These are phyloP conservation scores for Cryphonectria nitschkei DNA, from an alignment of 2,329 filamentous ascomycete species.

Conservation along the genomic window DNA sequence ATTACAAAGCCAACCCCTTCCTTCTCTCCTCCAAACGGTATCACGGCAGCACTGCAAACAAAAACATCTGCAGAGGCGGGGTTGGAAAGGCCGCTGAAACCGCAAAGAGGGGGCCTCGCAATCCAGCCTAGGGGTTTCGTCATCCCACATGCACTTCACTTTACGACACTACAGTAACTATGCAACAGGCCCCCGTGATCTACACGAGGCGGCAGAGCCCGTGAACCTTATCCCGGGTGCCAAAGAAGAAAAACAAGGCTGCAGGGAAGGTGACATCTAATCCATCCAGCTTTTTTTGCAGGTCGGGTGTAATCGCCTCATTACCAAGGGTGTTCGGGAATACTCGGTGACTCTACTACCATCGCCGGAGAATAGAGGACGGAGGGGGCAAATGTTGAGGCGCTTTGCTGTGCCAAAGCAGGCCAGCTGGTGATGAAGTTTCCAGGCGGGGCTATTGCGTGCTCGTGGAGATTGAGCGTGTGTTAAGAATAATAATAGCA, in stretches of 20 bases:
- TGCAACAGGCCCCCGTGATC: neutral
- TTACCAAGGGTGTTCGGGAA: neutral
- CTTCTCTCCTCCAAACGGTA: no score
- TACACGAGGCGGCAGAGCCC: conserved; percentile 21
- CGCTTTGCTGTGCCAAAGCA: neutral
- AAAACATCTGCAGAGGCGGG: neutral
- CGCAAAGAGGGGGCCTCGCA: conserved; percentile 15
- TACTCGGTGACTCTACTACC: neutral
- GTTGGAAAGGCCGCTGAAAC: neutral
- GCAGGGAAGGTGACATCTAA: conserved; percentile 12
- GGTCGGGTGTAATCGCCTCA: neutral
- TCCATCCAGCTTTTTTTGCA: neutral
- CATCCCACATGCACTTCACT: conserved; percentile 5
- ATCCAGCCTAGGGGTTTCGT: conserved; percentile 21
- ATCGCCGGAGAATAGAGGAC: neutral
- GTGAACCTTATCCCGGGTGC: conserved; percentile 1
- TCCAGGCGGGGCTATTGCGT: conserved; percentile 25
- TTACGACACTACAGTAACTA: neutral
- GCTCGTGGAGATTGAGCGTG: neutral
- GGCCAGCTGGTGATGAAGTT: conserved; percentile 5
- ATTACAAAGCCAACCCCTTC: neutral
- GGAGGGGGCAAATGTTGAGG: no score
- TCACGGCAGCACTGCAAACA: neutral
- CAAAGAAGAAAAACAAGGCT: neutral
- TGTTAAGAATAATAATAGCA: neutral